phyloP scores from a whole-genome alignment of 2,329 filamentous ascomycete genomes.

The Chaetomium strumarium region DNA sequence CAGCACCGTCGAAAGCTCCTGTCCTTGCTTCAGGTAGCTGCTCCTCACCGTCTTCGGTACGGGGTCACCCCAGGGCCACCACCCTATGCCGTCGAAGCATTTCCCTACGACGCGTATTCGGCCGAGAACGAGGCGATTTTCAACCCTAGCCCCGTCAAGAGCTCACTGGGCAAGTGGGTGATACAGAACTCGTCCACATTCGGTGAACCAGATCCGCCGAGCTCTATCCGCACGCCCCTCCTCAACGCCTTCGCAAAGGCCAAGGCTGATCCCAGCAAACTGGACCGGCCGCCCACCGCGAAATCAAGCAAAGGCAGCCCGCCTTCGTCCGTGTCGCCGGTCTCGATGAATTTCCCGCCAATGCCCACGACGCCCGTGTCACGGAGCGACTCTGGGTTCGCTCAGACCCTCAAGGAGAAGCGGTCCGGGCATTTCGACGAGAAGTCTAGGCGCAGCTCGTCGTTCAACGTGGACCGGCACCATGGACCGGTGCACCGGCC shows the following conservation, averaged over 20 bases:
- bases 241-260: constrained; percentile 89
- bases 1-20: constrained; percentile 87
- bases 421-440: constrained; percentile 86
- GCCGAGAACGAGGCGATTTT: constrained; percentile 81
- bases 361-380: constrained; percentile 75
- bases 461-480: constrained; percentile 73
- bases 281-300: constrained; percentile 73
- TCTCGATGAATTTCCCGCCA: constrained; percentile 70
- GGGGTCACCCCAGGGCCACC: constrained; percentile 86
- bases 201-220: constrained; percentile 55
- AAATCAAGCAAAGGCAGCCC: constrained; percentile 58
- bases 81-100: constrained; percentile 87
- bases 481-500: constrained; percentile 58
- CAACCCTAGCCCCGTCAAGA: constrained; percentile 61
- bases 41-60: constrained; percentile 80
- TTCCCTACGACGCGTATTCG: constrained; percentile 82
- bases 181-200: constrained; percentile 86
- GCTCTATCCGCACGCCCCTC: constrained; percentile 55
- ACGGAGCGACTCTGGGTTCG: constrained; percentile 85
- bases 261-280: constrained; percentile 57
- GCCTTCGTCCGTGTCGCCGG: constrained; percentile 64
- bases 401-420: constrained; percentile 83
- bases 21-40: constrained; percentile 81
- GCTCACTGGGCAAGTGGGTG: constrained; percentile 78
- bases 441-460: constrained; percentile 78